Percentiles rank a stretch among this genome's conserved stretches.
Evolutionary conservation across 495 filamentous ascomycete species (phyloP).

Genomic region (Podospora didyma): DNA sequence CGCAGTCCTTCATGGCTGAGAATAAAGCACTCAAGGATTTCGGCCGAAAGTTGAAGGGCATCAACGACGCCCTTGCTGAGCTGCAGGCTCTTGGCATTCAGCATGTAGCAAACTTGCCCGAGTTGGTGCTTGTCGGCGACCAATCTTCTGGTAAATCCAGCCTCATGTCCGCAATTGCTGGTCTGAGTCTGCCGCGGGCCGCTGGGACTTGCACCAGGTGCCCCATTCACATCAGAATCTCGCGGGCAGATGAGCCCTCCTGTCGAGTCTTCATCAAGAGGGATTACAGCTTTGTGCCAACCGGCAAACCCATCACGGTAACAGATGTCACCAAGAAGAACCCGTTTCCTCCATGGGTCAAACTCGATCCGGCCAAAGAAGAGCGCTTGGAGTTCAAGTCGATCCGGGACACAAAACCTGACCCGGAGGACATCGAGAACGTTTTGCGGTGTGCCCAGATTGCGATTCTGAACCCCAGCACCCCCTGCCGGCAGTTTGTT

Average conservation of each 20-base stretch:
- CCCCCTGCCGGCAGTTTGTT: conserved; percentile 41
- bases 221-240: conserved; percentile 72
- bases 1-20: conserved; percentile 30
- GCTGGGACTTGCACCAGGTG: conserved; percentile 72
- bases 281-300: conserved; percentile 48
- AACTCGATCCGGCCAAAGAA: conserved; percentile 12
- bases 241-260: conserved; percentile 54
- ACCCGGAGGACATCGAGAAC: conserved; percentile 50
- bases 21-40: conserved; percentile 36
- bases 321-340: conserved; percentile 36
- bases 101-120: conserved; percentile 60
- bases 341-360: conserved; percentile 44
- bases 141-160: conserved; percentile 79
- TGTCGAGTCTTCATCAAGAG: conserved; percentile 59
- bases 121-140: conserved; percentile 75
- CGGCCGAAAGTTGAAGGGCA: conserved; percentile 39
- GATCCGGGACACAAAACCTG: conserved; percentile 32
- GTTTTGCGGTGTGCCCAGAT: conserved; percentile 66
- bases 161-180: conserved; percentile 73
- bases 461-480: conserved; percentile 62
- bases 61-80: conserved; percentile 44
- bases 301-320: conserved; percentile 23
- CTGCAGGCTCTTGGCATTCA: conserved; percentile 45
- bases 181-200: conserved; percentile 68
- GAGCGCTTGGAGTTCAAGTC: conserved; percentile 40